Percentiles rank a stretch among this genome's conserved stretches.
These are phyloP conservation scores for Quercus wislizeni DNA, from an alignment of 306 rosid species.

Conservation along the genomic window DNA sequence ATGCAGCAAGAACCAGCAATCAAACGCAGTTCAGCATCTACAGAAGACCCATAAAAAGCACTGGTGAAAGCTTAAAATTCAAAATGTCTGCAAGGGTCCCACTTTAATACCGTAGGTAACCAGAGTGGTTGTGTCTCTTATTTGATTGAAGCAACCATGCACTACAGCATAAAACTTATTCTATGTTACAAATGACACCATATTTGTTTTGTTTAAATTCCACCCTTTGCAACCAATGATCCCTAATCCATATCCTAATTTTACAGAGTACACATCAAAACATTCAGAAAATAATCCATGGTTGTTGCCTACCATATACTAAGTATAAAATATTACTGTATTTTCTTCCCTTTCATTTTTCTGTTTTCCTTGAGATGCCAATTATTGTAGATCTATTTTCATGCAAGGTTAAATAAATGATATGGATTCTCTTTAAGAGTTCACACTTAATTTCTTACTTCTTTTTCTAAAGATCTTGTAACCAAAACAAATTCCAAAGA, in stretches of 20 bases:
- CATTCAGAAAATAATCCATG: no score
- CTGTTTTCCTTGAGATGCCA: no score
- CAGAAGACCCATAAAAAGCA: neutral
- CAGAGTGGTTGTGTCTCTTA: neutral
- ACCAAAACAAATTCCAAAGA: no score
- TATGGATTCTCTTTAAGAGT: no score
- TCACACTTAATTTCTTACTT: no score
- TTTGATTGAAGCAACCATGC: neutral
- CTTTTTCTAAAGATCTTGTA: no score
- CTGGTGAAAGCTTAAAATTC: neutral
- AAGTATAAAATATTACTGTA: no score
- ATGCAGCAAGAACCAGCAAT: neutral
- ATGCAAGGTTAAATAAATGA: no score
- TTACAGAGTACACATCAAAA: neutral
- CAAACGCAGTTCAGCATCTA: neutral
- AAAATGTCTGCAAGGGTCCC: neutral
- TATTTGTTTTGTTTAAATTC: neutral
- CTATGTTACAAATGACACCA: neutral
- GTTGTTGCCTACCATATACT: no score
- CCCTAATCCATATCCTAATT: neutral
- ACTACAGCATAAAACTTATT: neutral
- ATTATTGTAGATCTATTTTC: no score
- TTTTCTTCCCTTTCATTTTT: no score
- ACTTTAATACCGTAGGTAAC: neutral
- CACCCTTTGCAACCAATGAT: neutral